Evolutionary conservation across 495 filamentous ascomycete species (phyloP).

Genomic region (Xylaria intraflava): DNA sequence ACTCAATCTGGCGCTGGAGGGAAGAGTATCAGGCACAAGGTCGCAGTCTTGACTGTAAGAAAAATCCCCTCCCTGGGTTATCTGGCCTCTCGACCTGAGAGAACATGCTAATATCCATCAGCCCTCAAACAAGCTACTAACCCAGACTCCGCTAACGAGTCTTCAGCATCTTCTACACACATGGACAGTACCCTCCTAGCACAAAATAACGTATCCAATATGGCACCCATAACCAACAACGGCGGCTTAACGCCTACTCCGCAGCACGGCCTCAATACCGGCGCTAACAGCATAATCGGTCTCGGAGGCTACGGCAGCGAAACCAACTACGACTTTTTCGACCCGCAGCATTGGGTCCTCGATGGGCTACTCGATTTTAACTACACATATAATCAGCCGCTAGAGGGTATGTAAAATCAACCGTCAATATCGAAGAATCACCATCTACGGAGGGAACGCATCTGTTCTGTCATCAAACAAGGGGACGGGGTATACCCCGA

Average conservation of each 20-base stretch:
- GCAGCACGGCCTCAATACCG: conserved; percentile 36
- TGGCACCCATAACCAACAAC: conserved; percentile 33
- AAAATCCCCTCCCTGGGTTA: conserved; percentile 8
- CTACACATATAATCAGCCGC: conserved; percentile 48
- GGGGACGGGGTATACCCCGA: background rate
- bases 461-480: background rate
- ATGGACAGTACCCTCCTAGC: conserved; percentile 48
- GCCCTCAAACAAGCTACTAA: conserved; percentile 84
- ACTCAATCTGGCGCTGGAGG: conserved; percentile 90
- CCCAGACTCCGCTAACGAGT: conserved; percentile 69
- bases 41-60: conserved; percentile 68
- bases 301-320: conserved; percentile 53
- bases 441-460: background rate
- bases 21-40: conserved; percentile 77
- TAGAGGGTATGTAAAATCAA: conserved; percentile 38
- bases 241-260: conserved; percentile 42
- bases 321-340: conserved; percentile 74
- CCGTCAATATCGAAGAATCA: background rate
- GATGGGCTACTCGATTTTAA: conserved; percentile 79
- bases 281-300: conserved; percentile 31
- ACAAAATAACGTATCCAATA: conserved; percentile 22
- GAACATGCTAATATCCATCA: conserved; percentile 34
- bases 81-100: conserved; percentile 12
- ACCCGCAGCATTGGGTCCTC: conserved; percentile 85
- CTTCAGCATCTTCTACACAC: conserved; percentile 59